Evolutionary conservation across 169 alveolate species (phyloP).

Genomic region (Eimeria falciformis): DNA sequence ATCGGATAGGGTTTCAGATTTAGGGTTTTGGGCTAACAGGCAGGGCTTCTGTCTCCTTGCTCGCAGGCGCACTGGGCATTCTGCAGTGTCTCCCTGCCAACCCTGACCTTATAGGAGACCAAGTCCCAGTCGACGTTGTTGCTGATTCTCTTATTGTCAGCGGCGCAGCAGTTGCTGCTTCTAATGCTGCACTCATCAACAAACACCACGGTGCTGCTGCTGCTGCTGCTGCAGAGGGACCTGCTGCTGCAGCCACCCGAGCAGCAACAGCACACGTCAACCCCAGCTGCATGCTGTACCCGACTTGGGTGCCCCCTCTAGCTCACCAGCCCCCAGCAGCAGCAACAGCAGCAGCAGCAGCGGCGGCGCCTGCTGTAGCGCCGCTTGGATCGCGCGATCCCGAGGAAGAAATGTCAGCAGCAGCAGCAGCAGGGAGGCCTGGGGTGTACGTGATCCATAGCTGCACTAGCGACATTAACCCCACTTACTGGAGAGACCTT

Average conservation of each 20-base stretch:
- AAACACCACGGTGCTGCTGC: constrained; percentile 3
- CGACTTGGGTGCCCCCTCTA: constrained; percentile 1
- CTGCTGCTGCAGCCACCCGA: constrained; percentile 58
- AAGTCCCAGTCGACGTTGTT: constrained; percentile 61
- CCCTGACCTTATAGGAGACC: constrained; percentile 57
- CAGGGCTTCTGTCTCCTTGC: no score
- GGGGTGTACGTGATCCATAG: constrained; percentile 63
- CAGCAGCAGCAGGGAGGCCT: constrained; percentile 13
- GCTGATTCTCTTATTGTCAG: constrained; percentile 46
- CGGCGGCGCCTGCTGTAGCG: constrained; percentile 10
- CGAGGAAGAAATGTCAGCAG: constrained; percentile 17
- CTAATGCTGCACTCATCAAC: background rate
- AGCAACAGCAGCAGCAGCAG: constrained; percentile 29
- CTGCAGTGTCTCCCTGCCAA: constrained; percentile 46
- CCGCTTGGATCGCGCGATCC: background rate
- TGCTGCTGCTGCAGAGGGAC: background rate
- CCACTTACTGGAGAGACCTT: constrained; percentile 46
- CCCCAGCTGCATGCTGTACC: constrained; percentile 26
- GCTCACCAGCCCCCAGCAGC: constrained; percentile 14
- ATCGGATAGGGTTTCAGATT: no score
- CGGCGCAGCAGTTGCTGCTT: constrained; percentile 28
- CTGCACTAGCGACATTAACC: constrained; percentile 71
- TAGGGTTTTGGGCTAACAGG: no score
- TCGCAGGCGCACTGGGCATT: constrained; percentile 69
- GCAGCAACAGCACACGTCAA: constrained; percentile 46